Conservation (phyloP, 768 basidiomycete genomes). For the Kwoniella bestiolae region DNA sequence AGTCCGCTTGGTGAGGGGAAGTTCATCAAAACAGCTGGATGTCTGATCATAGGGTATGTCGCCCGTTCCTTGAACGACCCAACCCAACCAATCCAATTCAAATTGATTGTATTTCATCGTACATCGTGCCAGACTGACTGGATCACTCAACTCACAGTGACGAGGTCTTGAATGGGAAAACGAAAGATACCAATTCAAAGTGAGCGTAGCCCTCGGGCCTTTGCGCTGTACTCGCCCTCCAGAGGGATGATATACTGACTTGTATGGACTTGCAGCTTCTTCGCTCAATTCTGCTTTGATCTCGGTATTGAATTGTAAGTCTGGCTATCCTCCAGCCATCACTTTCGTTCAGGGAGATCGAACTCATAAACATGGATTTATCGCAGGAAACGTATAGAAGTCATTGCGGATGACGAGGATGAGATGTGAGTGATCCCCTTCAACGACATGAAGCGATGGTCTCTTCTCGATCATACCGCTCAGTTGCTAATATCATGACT, state of each 20-base stretch:
- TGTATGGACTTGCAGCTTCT: slow-evolving; percentile 63
- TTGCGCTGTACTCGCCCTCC: background rate
- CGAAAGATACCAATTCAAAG: slow-evolving; percentile 60
- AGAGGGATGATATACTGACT: background rate
- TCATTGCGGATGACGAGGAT: slow-evolving; percentile 84
- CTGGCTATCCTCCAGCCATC: background rate
- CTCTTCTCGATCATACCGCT: background rate
- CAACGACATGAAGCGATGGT: background rate
- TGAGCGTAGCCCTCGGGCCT: slow-evolving; percentile 16
- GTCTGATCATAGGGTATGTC: slow-evolving; percentile 58
- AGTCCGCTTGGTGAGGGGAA: slow-evolving; percentile 73
- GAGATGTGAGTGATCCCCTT: slow-evolving; percentile 69
- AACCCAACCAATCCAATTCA: no score
- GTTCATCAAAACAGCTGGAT: slow-evolving; percentile 64
- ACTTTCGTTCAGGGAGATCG: background rate
- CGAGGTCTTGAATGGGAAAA: slow-evolving; percentile 92
- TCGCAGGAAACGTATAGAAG: slow-evolving; percentile 80
- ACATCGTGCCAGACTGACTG: background rate
- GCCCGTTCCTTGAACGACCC: no score
- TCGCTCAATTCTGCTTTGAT: slow-evolving; percentile 87
- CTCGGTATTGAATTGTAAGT: slow-evolving; percentile 62
- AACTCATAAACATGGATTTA: background rate
- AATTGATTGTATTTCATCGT: background rate
- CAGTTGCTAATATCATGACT: background rate
- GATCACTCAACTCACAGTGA: slow-evolving; percentile 62